Conservation (phyloP, 352 stramenopile species). For the Phytophthora ohioensis region DNA sequence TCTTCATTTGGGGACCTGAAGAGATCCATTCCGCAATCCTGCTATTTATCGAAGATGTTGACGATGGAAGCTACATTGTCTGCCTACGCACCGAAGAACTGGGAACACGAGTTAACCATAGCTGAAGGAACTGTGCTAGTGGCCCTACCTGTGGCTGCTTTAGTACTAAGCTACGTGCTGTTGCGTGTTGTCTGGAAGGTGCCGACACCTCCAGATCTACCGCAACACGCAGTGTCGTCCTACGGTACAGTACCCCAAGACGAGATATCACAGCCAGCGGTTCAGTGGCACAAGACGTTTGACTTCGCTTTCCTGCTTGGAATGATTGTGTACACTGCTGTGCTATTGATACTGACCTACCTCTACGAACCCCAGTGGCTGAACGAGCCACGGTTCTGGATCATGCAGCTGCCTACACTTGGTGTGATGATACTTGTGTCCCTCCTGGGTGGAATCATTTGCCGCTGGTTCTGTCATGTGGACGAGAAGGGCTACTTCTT, state of each 20-base stretch:
- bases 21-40: too few species aligned
- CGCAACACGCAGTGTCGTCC: conserved; percentile 43
- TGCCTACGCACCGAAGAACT: conserved; percentile 34
- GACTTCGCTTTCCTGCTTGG: conserved; percentile 70
- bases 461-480: conserved; percentile 81
- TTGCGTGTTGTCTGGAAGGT: conserved; percentile 75
- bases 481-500: conserved; percentile 88
- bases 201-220: conserved; percentile 35
- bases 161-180: conserved; percentile 69
- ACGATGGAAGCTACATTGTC: too few species aligned
- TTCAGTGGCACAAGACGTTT: conserved; percentile 58
- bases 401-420: conserved; percentile 75
- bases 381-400: conserved; percentile 62
- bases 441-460: conserved; percentile 75
- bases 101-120: conserved; percentile 33
- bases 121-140: conserved; percentile 38
- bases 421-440: conserved; percentile 82
- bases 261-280: conserved; percentile 58
- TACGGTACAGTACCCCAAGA: conserved; percentile 50
- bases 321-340: conserved; percentile 57
- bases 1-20: too few species aligned
- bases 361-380: conserved; percentile 68
- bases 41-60: too few species aligned
- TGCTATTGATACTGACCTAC: conserved; percentile 68
- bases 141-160: conserved; percentile 51